phyloP scores from a whole-genome alignment of 805 yeast genomes.

The Kluyveromyces siamensis region DNA sequence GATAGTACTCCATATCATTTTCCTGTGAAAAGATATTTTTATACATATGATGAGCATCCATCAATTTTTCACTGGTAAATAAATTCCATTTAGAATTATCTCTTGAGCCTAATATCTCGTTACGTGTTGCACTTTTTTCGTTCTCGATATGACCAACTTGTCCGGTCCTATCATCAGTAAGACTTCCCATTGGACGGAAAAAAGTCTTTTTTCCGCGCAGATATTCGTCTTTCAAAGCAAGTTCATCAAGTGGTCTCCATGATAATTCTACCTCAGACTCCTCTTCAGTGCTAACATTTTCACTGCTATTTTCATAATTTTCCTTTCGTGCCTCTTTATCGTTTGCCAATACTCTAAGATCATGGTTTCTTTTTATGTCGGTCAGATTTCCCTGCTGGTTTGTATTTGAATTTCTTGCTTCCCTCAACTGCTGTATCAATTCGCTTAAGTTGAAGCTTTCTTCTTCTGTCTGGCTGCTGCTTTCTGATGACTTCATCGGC shows the following conservation, averaged over 20 bases:
- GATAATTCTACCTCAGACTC: conserved; percentile 2
- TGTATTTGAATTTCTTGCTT: neutral
- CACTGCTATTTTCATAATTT: neutral
- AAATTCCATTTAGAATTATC: neutral
- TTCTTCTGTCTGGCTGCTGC: neutral
- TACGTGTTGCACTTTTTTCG: neutral
- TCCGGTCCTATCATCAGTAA: neutral
- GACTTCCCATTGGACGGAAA: conserved; percentile 1
- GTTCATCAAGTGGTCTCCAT: conserved; percentile 2
- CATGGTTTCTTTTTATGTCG: neutral
- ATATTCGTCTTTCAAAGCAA: neutral
- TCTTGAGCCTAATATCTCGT: neutral
- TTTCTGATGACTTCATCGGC: neutral
- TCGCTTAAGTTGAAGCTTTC: conserved; percentile 2
- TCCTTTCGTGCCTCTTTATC: neutral
- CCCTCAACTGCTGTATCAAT: neutral
- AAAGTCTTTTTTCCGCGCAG: neutral
- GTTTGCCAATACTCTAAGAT: too few relatives aligned
- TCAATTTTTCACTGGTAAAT: neutral
- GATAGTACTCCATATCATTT: neutral
- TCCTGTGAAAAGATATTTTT: neutral
- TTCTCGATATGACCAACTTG: neutral
- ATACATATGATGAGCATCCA: neutral
- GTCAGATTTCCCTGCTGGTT: neutral
- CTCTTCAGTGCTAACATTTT: neutral